Evolutionary conservation across 139 green algal species (phyloP), one percentile per base, ranked within the genome.

Genomic region (Micractinium conductrix): DNA sequence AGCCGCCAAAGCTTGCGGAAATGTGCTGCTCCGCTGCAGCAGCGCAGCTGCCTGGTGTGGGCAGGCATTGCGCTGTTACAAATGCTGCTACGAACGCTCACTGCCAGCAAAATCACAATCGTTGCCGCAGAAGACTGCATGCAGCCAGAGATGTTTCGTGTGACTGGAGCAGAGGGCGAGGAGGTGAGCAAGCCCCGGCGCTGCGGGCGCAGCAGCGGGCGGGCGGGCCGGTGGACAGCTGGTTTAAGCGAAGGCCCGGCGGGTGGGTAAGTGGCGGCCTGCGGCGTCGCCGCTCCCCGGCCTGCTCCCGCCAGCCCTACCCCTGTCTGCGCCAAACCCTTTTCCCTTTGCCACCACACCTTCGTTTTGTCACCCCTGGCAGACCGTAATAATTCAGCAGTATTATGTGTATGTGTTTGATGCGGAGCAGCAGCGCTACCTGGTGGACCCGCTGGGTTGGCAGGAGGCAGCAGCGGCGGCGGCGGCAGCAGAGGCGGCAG

Each of bases 91-190:
- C n/a, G n/a, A n/a, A n/a, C n/a, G n/a, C n/a, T n/a, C n/a, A n/a
- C n/a, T n/a, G n/a, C n/a, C n/a, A n/a, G n/a, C n/a, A n/a, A n/a
- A n/a, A n/a, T n/a, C n/a, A n/a, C n/a, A n/a, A n/a, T n/a, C n/a
- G n/a, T n/a, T 53, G 48, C 6, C 38, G 75, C 50, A 69, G 75
- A 81, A 24, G 76, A 71, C 58, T 82, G 76, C 58, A 82, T 82
- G 24, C 76, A 55, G 76, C 76, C 76, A 2, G 58, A 38, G 0
- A 12, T n/a, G 19, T 82, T 71, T 14, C n/a, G 68, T 26, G 55
- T 82, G 30, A 45, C 76, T 2, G 55, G 58, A 2, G 35, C 37
- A 28, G 21, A 71, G 19, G n/a, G 37, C 5, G 30, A 53, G 21
- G 60, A 55, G 55, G 76, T 82, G 40, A 38, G 76, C 7, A 6